Percentiles rank a stretch among this genome's conserved stretches.
Conservation (phyloP, 176 grass and related monocot genomes). For the Oryza longistaminata region DNA sequence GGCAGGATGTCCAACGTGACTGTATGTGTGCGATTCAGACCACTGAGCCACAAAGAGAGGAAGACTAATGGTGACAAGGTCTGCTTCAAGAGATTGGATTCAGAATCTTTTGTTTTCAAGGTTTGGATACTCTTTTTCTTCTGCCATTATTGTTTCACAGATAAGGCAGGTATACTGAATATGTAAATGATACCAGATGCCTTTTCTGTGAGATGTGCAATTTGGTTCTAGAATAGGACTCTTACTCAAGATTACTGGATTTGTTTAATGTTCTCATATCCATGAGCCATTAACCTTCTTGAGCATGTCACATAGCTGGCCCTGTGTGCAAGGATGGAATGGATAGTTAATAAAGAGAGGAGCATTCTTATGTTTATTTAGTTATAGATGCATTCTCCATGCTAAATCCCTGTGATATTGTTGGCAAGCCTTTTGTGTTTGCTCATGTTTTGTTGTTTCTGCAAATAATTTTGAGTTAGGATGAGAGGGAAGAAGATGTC, state of each 20-base stretch:
- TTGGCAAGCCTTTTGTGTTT: not conserved
- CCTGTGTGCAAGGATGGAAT: not conserved
- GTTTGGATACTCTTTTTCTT: constrained; percentile 24
- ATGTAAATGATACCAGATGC: not conserved
- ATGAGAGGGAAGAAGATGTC: constrained; percentile 77
- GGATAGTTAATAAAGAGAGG: not conserved
- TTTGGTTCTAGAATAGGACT: not conserved
- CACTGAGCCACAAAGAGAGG: constrained; percentile 69
- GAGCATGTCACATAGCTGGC: not conserved
- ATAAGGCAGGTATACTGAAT: not conserved
- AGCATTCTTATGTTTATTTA: not conserved
- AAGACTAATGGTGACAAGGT: constrained; percentile 49
- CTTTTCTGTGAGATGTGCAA: not conserved
- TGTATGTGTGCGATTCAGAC: constrained; percentile 83
- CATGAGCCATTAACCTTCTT: not conserved
- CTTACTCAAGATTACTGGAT: not conserved
- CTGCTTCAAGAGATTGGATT: constrained; percentile 62
- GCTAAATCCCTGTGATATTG: constrained; percentile 21
- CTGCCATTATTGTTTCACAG: not conserved
- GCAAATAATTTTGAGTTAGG: constrained; percentile 35
- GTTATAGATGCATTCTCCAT: not conserved
- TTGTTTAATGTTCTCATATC: not conserved
- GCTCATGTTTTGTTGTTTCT: constrained; percentile 30
- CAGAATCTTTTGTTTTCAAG: constrained; percentile 74
- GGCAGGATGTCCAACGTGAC: constrained; percentile 75